Conservation (phyloP, 1,139 yeast genomes). For the Taphrina deformans region DNA sequence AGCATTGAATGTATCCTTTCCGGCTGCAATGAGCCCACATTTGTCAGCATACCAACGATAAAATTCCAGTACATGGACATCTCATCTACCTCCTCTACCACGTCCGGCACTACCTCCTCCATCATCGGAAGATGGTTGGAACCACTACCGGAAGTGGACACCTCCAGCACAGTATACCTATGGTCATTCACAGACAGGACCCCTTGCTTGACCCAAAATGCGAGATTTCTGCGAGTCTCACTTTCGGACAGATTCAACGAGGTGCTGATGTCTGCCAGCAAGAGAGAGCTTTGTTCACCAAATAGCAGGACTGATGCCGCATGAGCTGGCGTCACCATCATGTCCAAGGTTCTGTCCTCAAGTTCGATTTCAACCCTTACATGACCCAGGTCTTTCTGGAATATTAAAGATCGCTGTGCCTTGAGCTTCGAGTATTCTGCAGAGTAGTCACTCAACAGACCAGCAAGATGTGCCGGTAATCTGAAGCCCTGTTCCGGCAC, state of each 20-base stretch:
- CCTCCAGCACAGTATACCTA: conserved; percentile 42
- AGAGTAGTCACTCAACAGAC: conserved; percentile 51
- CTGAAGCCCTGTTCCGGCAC: conserved; percentile 49
- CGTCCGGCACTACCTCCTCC: conserved; percentile 39
- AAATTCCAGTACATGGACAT: conserved; percentile 49
- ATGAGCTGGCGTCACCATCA: conserved; percentile 65
- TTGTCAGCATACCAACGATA: conserved; percentile 58
- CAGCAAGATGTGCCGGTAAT: conserved; percentile 51
- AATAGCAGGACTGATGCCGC: conserved; percentile 66
- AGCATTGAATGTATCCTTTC: conserved; percentile 57
- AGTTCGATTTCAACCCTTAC: conserved; percentile 62
- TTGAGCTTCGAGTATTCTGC: conserved; percentile 51
- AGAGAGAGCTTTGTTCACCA: conserved; percentile 45
- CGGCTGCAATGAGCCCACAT: conserved; percentile 54
- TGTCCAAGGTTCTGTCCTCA: conserved; percentile 49
- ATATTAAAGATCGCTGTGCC: conserved; percentile 59
- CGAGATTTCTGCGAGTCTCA: conserved; percentile 42
- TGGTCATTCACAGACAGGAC: conserved; percentile 41
- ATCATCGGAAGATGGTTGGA: conserved; percentile 33
- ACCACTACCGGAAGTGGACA: conserved; percentile 24
- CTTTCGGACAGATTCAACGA: conserved; percentile 12
- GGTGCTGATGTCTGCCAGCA: not conserved
- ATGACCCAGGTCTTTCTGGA: conserved; percentile 62
- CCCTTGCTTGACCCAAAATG: conserved; percentile 44
- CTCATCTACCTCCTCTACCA: conserved; percentile 46